phyloP scores from a whole-genome alignment of 768 basidiomycete species.

The Symmetrospora coprosmae region DNA sequence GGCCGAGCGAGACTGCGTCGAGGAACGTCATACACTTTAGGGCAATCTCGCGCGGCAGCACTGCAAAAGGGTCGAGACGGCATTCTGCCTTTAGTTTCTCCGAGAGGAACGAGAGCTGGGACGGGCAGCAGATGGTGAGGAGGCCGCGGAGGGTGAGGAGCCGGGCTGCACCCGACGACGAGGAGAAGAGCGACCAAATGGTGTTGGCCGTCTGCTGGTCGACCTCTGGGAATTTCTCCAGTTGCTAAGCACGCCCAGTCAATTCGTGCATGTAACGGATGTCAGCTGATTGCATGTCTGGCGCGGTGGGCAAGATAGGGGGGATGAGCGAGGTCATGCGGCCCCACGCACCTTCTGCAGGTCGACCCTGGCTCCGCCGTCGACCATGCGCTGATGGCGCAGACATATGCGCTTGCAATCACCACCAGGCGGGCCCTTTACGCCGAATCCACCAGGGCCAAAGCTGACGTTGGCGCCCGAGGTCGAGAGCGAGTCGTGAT shows the following conservation, averaged over 20 bases:
- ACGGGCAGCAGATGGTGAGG: slow-evolving; percentile 98
- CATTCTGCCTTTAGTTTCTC: slow-evolving; percentile 83
- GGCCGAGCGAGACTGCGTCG: slow-evolving; percentile 64
- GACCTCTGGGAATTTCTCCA: slow-evolving; percentile 62
- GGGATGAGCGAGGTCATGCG: not conserved
- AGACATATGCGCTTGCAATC: slow-evolving; percentile 20
- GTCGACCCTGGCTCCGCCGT: slow-evolving; percentile 10
- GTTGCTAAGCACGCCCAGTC: too few relatives aligned
- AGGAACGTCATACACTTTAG: slow-evolving; percentile 75
- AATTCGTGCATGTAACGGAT: slow-evolving; percentile 1
- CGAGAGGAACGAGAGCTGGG: slow-evolving; percentile 86
- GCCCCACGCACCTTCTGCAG: slow-evolving; percentile 20
- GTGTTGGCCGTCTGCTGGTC: slow-evolving; percentile 79
- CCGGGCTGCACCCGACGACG: slow-evolving; percentile 75
- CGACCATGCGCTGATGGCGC: slow-evolving; percentile 24
- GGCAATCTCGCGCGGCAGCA: slow-evolving; percentile 81
- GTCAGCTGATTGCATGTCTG: not conserved
- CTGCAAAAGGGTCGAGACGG: slow-evolving; percentile 81
- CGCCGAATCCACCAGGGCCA: slow-evolving; percentile 18
- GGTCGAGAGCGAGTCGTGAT: not conserved
- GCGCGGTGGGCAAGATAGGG: not conserved
- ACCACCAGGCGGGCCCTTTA: slow-evolving; percentile 12
- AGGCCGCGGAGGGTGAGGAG: slow-evolving; percentile 91
- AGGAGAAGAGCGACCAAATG: slow-evolving; percentile 93
- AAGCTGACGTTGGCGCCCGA: not conserved